Base-by-base conservation (phyloP, 2,329 filamentous ascomycete genomes). In the Chaetomiaceae sp. region DNA sequence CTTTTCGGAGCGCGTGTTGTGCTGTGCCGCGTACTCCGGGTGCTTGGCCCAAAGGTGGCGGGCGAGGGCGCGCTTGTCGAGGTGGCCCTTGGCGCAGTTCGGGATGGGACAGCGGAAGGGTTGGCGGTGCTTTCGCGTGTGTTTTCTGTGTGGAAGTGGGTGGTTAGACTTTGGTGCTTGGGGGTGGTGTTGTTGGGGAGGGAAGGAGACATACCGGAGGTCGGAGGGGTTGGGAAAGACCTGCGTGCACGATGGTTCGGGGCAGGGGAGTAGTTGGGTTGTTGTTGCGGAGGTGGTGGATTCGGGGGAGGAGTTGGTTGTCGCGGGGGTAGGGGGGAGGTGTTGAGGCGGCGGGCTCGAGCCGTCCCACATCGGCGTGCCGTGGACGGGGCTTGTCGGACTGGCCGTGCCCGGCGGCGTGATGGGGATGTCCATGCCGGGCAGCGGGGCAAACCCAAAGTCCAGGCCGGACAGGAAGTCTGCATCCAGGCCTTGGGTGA, bases 1-100 rank as follows among this genome's bases (percentile, higher is more conserved):
- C 20, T 40, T 31, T 25, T 58, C 54, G 25, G 45, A 45, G 4
- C 48, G 56, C 12, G 50, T 51, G 19, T 45, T 37, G 25, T 39
- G 23, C 3, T 19, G 31, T 16, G 25, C 33, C 1, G 60, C 60
- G 14, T 54, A 53, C n/a, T 54, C 51, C 2, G 39, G 51, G 41
- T 62, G 60, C 27, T 45, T 40, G 10, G 55, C 47, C 54, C 58
- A 59, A 2, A 61, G 35, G 49, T 62, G 60, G 12, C 59, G 57
- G 21, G 51, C 30, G 21, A 59, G 54, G 3, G 55, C 57, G 27
- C 58, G 56, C 34, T 54, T 54, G 37, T 59, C 59, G 14, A 38
- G 42, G 46, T 57, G 55, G 23, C 27, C 45, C 39, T 53, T 59
- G 35, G 23, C 25, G 54, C 60, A 62, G 37, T 50, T 27, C 4